Base-by-base conservation (phyloP, 768 basidiomycete genomes). In the Zangia roseola region DNA sequence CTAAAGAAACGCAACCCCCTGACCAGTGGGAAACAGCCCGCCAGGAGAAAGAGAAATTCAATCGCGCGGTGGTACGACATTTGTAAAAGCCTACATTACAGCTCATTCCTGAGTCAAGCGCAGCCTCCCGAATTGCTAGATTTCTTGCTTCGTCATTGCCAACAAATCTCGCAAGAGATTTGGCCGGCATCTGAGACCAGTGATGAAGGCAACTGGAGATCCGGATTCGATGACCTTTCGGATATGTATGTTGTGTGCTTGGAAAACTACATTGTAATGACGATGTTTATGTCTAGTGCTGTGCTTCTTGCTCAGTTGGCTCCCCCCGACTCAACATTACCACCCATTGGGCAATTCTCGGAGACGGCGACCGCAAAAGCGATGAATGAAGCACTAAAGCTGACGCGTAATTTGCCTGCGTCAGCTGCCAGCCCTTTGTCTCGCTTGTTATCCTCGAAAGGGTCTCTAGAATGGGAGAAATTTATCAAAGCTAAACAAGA, bases 391-490 rank as follows among this genome's bases (percentile, higher is more conserved):
- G 75, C 84, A 10, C 68, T 91, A 17, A 81, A 80, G 39, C 65
- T 86, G 42, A 88, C 88, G 0, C 78, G 83, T 50, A 79, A 86
- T 56, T 63, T 75, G 39, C 65, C 79, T 5, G 60, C 79, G 20
- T 74, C 81, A 4, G 75, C 74, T 16, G 63, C 58, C 23, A 88
- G 89, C 54, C 89, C 89, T 2, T 74, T 92, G 62, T 75, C 84
- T n/a, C 72, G 81, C 48, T 83, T 86, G 54, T 60, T 88, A 35
- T 74, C 81, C 6, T 81, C 84, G 1, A 88, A 85, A 65, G 88
- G 88, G 1, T 84, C 85, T 5, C 78, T 79, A 17, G 81, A 86
- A 19, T 91, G 90, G 90, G 86, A 90, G 61, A 74, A 74, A 6
- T 77, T 83, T 16, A 69, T 89, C 0, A 87, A 81, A 63, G 69